A percentile compares a stretch with the other conserved stretches of the same genome.
Conservation (phyloP, 495 filamentous ascomycete genomes). For the Corynascus novoguineensis region DNA sequence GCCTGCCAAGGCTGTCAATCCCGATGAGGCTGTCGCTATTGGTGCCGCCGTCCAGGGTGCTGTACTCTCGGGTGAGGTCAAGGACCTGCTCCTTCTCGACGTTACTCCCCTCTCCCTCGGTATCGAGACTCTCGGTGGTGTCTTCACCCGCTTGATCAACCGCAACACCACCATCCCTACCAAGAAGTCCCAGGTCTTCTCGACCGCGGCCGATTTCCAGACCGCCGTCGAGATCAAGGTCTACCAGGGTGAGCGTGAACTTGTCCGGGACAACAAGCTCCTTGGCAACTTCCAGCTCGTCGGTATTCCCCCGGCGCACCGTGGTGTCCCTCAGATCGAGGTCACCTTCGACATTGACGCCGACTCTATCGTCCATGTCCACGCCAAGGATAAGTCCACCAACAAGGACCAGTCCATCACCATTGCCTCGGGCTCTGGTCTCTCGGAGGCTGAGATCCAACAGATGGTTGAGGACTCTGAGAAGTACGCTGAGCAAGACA, state of each 20-base stretch:
- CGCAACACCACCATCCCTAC: constrained; percentile 99
- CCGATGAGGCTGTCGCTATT: constrained; percentile 97
- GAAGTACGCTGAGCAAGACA: constrained; percentile 90
- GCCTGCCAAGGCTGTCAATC: constrained; percentile 97
- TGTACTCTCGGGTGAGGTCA: constrained; percentile 94
- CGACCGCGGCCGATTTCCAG: constrained; percentile 98
- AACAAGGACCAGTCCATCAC: constrained; percentile 99
- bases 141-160: constrained; percentile 99
- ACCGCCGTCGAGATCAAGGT: constrained; percentile 99
- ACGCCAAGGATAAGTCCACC: constrained; percentile 98
- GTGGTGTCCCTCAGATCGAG: constrained; percentile 96
- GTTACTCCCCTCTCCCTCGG: constrained; percentile 96
- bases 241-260: constrained; percentile 99
- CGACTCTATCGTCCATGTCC: constrained; percentile 97
- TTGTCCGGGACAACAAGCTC: constrained; percentile 98
- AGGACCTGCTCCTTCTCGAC: constrained; percentile 91
- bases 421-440: constrained; percentile 96
- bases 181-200: constrained; percentile 99
- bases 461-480: constrained; percentile 96
- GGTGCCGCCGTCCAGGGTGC: constrained; percentile 98
- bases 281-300: constrained; percentile 99
- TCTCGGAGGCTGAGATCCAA: constrained; percentile 90
- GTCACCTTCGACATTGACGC: constrained; percentile 99
- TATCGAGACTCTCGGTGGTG: constrained; percentile 99
- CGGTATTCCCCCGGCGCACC: constrained; percentile 94